These are phyloP conservation scores for Solanum dulcamara DNA, from an alignment of 257 asterid genomes.

Conservation along the genomic window DNA sequence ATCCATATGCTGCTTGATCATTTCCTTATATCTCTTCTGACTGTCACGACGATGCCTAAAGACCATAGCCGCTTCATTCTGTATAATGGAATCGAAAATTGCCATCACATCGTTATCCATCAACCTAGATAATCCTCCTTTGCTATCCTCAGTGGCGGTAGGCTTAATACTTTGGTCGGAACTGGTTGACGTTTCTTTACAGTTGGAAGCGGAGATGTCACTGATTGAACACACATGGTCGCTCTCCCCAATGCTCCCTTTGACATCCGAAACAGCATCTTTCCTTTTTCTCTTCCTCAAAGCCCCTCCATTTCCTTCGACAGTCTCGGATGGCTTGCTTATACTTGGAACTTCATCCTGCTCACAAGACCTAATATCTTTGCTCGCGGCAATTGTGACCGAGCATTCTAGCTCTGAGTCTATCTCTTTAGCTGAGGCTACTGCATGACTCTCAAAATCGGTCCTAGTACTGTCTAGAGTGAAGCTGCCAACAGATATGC, in stretches of 20 bases:
- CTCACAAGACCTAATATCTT: slow-evolving; percentile 21
- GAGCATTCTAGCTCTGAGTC: slow-evolving; percentile 20
- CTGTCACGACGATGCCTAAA: slow-evolving; percentile 76
- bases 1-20: slow-evolving; percentile 62
- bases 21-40: slow-evolving; percentile 78
- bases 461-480: slow-evolving; percentile 30
- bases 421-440: slow-evolving; percentile 3
- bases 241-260: slow-evolving; percentile 42
- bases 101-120: slow-evolving; percentile 27
- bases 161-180: slow-evolving; percentile 11
- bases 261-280: slow-evolving; percentile 20
- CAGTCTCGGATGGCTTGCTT: slow-evolving; percentile 5
- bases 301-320: slow-evolving; percentile 21
- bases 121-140: slow-evolving; percentile 7
- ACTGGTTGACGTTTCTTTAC: slow-evolving; percentile 29
- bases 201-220: slow-evolving; percentile 20
- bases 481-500: slow-evolving; percentile 56
- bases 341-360: slow-evolving; percentile 7
- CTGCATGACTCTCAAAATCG: slow-evolving; percentile 18
- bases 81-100: slow-evolving; percentile 39
- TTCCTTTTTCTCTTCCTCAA: slow-evolving; percentile 57
- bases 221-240: slow-evolving; percentile 44
- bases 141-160: slow-evolving; percentile 7
- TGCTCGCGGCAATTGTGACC: too few species aligned
- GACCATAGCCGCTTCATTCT: slow-evolving; percentile 49